phyloP scores from a whole-genome alignment of 495 filamentous ascomycete species.

The Penicillium parvum region DNA sequence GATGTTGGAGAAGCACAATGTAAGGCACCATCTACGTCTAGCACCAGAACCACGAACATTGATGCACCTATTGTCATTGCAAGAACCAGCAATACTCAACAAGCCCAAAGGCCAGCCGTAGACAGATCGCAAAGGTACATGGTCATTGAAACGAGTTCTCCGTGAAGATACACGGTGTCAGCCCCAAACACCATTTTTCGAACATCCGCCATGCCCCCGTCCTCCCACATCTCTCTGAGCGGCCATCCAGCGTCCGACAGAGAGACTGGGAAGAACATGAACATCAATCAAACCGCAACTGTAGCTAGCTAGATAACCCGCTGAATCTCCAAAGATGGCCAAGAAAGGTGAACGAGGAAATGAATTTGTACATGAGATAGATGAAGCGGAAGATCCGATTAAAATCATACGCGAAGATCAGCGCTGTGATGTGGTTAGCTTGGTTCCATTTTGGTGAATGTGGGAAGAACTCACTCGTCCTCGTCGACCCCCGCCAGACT shows the following conservation, averaged over 20 bases:
- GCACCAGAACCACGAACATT: too few species aligned
- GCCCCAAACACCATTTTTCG: too few species aligned
- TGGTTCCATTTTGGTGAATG: background rate
- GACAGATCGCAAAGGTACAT: too few species aligned
- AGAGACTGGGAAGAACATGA: conserved; percentile 18
- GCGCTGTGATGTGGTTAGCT: conserved; percentile 20
- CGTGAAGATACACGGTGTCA: too few species aligned
- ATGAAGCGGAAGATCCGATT: conserved; percentile 33
- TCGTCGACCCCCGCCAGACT: conserved; percentile 46
- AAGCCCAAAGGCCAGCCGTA: too few species aligned
- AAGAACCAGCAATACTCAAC: too few species aligned
- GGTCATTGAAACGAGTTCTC: too few species aligned
- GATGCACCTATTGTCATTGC: too few species aligned
- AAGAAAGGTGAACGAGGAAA: conserved; percentile 14
- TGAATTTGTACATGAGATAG: conserved; percentile 43
- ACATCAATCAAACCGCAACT: conserved; percentile 23
- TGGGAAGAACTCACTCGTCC: conserved; percentile 40
- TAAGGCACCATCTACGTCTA: too few species aligned
- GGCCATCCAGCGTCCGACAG: conserved; percentile 48
- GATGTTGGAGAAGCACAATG: too few species aligned
- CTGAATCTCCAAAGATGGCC: conserved; percentile 23
- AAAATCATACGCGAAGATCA: conserved; percentile 27
- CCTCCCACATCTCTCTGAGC: conserved; percentile 20
- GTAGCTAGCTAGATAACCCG: conserved; percentile 37
- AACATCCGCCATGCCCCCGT: conserved; percentile 11